phyloP scores from a whole-genome alignment of 1,284 basidiomycete genomes.

The Schizopora paradoxa region DNA sequence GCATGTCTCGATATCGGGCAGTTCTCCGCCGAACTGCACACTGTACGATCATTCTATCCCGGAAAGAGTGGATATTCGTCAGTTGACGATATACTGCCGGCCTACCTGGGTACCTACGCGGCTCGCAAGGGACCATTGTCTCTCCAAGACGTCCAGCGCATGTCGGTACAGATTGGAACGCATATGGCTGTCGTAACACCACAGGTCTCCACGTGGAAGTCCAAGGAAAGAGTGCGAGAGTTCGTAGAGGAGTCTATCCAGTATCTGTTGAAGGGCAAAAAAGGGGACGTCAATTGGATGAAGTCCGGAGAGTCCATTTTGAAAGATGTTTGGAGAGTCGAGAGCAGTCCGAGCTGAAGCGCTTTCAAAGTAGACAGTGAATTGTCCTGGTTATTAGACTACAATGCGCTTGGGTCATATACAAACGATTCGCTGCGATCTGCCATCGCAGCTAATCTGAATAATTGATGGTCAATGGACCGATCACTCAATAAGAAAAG shows the following conservation, averaged over 20 bases:
- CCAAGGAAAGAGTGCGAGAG: conserved; percentile 37
- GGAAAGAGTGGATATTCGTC: conserved; percentile 24
- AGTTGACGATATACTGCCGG: conserved; percentile 25
- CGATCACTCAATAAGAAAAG: too few species aligned
- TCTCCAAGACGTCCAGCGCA: conserved; percentile 17
- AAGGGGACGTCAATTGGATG: too few species aligned
- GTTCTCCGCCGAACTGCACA: conserved; percentile 50
- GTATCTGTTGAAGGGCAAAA: conserved; percentile 33
- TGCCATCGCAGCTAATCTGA: too few species aligned
- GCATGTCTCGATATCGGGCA: conserved; percentile 53
- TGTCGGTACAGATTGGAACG: conserved; percentile 39
- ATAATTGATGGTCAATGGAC: too few species aligned
- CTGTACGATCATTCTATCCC: conserved; percentile 40
- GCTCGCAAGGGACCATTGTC: too few species aligned
- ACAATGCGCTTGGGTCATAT: too few species aligned
- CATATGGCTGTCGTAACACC: conserved; percentile 45
- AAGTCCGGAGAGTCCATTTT: too few species aligned
- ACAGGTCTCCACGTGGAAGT: conserved; percentile 40
- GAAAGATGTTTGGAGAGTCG: too few species aligned
- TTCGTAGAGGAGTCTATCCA: conserved; percentile 42
- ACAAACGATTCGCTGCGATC: too few species aligned
- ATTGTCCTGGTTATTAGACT: too few species aligned
- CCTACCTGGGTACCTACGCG: conserved; percentile 42
- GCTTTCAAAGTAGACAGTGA: too few species aligned
- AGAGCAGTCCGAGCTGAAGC: too few species aligned